phyloP scores from a whole-genome alignment of 768 basidiomycete species.

The Porphyrellus cyaneotinctus region DNA sequence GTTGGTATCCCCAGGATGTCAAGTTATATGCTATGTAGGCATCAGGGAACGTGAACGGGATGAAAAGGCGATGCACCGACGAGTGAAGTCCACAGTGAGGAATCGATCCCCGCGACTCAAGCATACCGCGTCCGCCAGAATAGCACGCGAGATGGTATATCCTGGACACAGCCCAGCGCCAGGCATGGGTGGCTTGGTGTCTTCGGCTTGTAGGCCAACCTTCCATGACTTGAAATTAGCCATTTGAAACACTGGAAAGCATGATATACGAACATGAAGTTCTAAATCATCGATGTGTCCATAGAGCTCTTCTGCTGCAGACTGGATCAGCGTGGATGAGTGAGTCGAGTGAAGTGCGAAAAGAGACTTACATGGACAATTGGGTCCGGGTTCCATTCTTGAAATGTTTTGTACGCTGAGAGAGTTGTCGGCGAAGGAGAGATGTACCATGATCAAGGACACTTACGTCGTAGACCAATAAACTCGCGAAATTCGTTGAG shows the following conservation, averaged over 20 bases:
- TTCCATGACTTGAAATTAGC: constrained; percentile 18
- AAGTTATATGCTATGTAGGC: constrained; percentile 57
- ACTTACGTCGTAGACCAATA: constrained; percentile 63
- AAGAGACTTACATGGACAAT: constrained; percentile 46
- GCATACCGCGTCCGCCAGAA: constrained; percentile 73
- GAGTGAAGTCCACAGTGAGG: constrained; percentile 72
- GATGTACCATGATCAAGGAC: not conserved
- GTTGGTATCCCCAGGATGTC: constrained; percentile 76
- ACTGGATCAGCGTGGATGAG: constrained; percentile 31
- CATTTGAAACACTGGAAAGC: not conserved
- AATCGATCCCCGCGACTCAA: constrained; percentile 78
- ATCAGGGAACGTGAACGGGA: constrained; percentile 2
- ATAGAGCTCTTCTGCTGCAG: constrained; percentile 62
- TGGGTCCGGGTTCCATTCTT: constrained; percentile 68
- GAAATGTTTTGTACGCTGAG: constrained; percentile 57
- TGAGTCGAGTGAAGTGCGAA: not conserved
- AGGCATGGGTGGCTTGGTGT: constrained; percentile 56
- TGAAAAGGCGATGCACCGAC: constrained; percentile 37
- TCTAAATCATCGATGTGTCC: constrained; percentile 75
- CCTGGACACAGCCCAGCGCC: constrained; percentile 80
- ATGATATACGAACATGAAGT: constrained; percentile 50
- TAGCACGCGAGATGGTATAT: constrained; percentile 82
- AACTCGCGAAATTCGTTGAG: constrained; percentile 73
- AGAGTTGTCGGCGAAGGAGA: constrained; percentile 5
- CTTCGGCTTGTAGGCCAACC: constrained; percentile 70